Conservation (phyloP, 805 yeast species). For the Priceomyces carsonii region DNA sequence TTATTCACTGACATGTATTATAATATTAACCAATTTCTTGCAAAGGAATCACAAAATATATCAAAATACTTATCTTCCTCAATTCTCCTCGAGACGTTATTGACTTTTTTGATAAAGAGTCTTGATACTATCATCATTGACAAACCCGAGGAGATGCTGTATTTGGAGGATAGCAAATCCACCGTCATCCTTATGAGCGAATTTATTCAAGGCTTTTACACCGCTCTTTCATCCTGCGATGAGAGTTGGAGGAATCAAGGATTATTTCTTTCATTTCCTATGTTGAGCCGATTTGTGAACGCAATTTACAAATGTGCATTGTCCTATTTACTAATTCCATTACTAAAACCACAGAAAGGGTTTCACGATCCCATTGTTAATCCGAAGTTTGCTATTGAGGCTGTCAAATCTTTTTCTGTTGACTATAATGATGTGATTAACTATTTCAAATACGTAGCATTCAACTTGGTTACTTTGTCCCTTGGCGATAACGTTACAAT, state of each 20-base stretch:
- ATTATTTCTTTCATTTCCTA: constrained; percentile 14
- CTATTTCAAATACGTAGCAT: constrained; percentile 29
- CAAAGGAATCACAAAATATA: background rate
- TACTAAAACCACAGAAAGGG: constrained; percentile 8
- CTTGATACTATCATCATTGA: constrained; percentile 14
- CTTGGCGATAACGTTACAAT: constrained; percentile 8
- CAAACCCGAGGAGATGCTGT: constrained; percentile 10
- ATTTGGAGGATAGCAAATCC: constrained; percentile 3
- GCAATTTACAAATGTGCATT: constrained; percentile 18
- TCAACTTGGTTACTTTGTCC: constrained; percentile 24
- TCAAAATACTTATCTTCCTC: constrained; percentile 5
- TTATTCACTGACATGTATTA: constrained; percentile 8
- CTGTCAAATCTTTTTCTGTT: constrained; percentile 13
- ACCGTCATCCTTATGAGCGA: constrained; percentile 1
- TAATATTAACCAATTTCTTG: constrained; percentile 2
- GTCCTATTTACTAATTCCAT: constrained; percentile 15
- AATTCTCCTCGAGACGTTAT: constrained; percentile 6
- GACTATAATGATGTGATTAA: constrained; percentile 20
- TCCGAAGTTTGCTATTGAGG: constrained; percentile 23
- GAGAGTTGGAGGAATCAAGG: constrained; percentile 1
- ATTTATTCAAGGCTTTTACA: background rate
- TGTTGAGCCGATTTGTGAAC: constrained; percentile 15
- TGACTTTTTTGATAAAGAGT: constrained; percentile 7
- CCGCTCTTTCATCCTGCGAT: background rate
- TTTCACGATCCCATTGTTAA: constrained; percentile 11